phyloP scores from a whole-genome alignment of 139 green algal genomes.

The Chlamydomonas sphaeroides region DNA sequence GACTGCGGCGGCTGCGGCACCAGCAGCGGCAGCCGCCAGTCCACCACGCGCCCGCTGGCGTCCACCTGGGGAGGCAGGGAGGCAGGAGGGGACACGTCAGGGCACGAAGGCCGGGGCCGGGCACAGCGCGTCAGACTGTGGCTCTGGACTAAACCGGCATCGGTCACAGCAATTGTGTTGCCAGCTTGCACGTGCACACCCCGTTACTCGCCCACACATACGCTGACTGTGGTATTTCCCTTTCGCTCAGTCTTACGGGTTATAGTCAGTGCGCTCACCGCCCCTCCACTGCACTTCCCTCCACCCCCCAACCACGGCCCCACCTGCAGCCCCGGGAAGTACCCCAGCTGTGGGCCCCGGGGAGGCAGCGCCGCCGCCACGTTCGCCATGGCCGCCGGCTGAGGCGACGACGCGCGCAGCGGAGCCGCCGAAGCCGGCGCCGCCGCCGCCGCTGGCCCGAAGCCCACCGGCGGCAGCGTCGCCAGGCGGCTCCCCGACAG shows the following conservation, averaged over 20 bases:
- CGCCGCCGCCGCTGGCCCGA: not conserved
- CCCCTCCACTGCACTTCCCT: no score
- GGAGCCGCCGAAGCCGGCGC: not conserved
- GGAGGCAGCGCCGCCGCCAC: not conserved
- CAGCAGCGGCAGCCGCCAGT: slow-evolving; percentile 36
- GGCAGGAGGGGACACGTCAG: no score
- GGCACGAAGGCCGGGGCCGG: no score
- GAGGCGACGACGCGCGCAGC: no score
- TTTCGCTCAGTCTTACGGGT: no score
- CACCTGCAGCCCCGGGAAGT: slow-evolving; percentile 6
- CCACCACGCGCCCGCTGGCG: not conserved
- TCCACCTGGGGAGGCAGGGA: slow-evolving; percentile 20
- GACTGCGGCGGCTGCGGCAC: not conserved
- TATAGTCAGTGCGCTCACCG: not conserved
- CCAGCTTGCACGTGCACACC: no score
- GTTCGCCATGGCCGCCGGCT: no score
- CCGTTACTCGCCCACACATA: not conserved
- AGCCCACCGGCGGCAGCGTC: not conserved
- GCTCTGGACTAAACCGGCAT: no score
- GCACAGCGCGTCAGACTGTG: no score
- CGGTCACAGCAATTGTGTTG: no score
- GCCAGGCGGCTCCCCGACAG: not conserved
- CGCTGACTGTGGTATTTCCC: no score
- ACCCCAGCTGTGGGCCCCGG: not conserved
- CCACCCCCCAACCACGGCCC: no score